Percentiles rank a stretch among this genome's conserved stretches.
Evolutionary conservation across 129 eudicot genomes (phyloP).

Genomic region (Centella asiatica): DNA sequence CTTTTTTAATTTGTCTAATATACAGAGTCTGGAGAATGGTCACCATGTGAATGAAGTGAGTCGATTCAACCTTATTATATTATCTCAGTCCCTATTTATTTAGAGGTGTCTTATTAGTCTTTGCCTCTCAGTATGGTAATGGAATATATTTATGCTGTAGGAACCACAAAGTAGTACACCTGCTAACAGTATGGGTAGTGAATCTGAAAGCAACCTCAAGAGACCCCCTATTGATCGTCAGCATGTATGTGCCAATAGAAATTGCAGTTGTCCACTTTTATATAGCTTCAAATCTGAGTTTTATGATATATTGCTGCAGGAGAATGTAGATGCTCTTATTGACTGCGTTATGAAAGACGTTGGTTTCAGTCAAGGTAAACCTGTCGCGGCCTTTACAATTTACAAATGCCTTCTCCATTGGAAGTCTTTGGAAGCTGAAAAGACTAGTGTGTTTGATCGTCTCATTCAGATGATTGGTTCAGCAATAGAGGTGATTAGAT

Average conservation of each 20-base stretch:
- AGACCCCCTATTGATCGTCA: conserved; percentile 82
- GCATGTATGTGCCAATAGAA: conserved; percentile 45
- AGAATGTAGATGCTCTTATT: conserved; percentile 86
- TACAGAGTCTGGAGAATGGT: conserved; percentile 63
- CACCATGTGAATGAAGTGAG: conserved; percentile 42
- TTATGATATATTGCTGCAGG: conserved; percentile 40
- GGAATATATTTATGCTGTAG: conserved; percentile 27
- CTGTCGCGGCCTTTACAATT: conserved; percentile 91
- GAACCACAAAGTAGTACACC: conserved; percentile 54
- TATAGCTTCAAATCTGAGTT: conserved; percentile 2
- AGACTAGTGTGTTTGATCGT: conserved; percentile 95
- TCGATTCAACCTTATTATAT: conserved; percentile 27
- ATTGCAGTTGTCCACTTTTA: not conserved
- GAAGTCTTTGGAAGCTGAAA: conserved; percentile 98
- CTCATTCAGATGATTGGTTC: conserved; percentile 98
- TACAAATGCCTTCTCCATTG: conserved; percentile 96
- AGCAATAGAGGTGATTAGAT: conserved; percentile 75
- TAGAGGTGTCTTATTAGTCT: not conserved
- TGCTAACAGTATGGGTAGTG: conserved; percentile 43
- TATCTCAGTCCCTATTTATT: not conserved
- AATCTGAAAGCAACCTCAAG: conserved; percentile 58
- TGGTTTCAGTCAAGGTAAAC: conserved; percentile 96
- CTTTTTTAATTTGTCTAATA: conserved; percentile 4
- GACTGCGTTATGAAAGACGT: conserved; percentile 79
- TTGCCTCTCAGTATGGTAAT: conserved; percentile 1